Base-by-base conservation (phyloP, 73 alveolate species). In the Breviolum minutum region DNA sequence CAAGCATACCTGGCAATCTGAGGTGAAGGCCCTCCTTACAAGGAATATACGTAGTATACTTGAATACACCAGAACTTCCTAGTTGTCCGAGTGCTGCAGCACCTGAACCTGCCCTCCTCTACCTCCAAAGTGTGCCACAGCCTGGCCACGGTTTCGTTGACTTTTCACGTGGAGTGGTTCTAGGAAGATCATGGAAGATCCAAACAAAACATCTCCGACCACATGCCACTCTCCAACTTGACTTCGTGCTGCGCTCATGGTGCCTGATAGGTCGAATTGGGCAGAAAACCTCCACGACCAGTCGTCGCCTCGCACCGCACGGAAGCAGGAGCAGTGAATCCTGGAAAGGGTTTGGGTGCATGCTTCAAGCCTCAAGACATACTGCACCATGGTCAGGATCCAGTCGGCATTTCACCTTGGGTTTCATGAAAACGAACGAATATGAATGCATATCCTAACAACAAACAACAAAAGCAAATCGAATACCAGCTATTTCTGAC, bases 381-480 rank as follows among this genome's bases (percentile, higher is more conserved):
- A 92, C 90, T 14, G 98, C 90, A 6, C 98, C 98, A 29, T 92
- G 98, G 69, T 92, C 98, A 16, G 98, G 98, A 76, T 92, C 98
- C 79, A 92, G 40, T 17, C 81, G 82, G 68, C 98, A 92, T 84
- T 92, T 92, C 80, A 81, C 98, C 98, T 92, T 48, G 30, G 40
- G 32, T 40, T 29, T 6, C 7, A 22, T 40, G 54, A 40, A 40
- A 40, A 40, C 54, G 54, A 40, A 40, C 0, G 54, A 40, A 40
- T 40, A 40, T 40, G 54, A 40, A 40, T 40, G 54, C 54, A 40
- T 40, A 40, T 40, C 3, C 54, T 40, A 40, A 40, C 77, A 68
- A 68, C 77, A 68, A 68, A 68, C 17, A 68, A 68, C n/a, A 68
- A 68, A 68, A 40, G 3, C 54, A 2, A 40, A 2, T 40, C 54